Evolutionary conservation across 2,329 filamentous ascomycete genomes (phyloP).

Genomic region (Phialocephala sp.): DNA sequence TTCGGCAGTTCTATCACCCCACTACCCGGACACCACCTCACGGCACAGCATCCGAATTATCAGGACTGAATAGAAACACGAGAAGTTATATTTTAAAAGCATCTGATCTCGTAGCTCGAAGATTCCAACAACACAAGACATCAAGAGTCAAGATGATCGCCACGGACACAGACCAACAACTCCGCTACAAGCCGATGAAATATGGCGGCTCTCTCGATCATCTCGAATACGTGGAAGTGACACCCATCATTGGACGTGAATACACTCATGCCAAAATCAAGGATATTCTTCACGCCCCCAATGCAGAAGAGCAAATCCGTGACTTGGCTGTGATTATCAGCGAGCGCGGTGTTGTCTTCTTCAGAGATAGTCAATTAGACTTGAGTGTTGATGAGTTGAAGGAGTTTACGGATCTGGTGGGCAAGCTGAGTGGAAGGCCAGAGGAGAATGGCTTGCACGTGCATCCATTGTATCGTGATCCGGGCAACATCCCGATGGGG

Average conservation of each 20-base stretch:
- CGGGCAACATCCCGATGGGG: slow-evolving; percentile 46
- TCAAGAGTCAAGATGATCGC: slow-evolving; percentile 24
- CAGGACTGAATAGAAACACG: too few species aligned
- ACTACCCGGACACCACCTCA: neutral
- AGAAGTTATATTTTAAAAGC: neutral
- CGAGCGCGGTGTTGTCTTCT: slow-evolving; percentile 57
- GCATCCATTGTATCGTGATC: slow-evolving; percentile 46
- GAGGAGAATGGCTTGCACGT: slow-evolving; percentile 60
- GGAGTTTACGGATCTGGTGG: slow-evolving; percentile 58
- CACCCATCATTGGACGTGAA: slow-evolving; percentile 66
- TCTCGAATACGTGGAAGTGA: slow-evolving; percentile 62
- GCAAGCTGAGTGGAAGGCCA: slow-evolving; percentile 60
- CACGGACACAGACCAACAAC: slow-evolving; percentile 20
- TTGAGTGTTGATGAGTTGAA: slow-evolving; percentile 51
- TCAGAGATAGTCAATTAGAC: slow-evolving; percentile 54
- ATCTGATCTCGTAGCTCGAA: neutral
- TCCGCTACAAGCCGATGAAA: slow-evolving; percentile 32
- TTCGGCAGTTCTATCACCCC: slow-evolving; percentile 12
- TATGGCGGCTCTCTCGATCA: slow-evolving; percentile 34
- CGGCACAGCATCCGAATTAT: neutral
- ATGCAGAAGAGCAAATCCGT: slow-evolving; percentile 65
- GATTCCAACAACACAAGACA: neutral
- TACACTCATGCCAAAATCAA: slow-evolving; percentile 65
- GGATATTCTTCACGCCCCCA: slow-evolving; percentile 64
- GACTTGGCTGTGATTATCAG: slow-evolving; percentile 63